Conservation (phyloP, 768 basidiomycete genomes). For the Mycena leptocephala region DNA sequence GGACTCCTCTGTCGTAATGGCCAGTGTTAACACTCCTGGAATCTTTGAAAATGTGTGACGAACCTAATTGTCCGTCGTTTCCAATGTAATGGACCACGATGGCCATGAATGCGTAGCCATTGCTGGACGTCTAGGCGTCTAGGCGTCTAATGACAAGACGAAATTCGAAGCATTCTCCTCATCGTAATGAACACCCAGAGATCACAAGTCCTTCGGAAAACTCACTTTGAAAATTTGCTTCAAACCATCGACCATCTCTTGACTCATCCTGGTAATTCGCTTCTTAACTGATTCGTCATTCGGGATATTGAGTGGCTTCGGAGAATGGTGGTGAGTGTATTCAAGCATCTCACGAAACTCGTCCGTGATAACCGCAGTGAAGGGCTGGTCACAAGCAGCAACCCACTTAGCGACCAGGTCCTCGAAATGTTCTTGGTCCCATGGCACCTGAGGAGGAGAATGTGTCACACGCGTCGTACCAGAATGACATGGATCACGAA, state of each 20-base stretch:
- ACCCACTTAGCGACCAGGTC: constrained; percentile 13
- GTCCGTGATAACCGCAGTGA: neutral
- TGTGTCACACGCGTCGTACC: no score
- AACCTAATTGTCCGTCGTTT: constrained; percentile 42
- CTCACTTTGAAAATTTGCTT: constrained; percentile 1
- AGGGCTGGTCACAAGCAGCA: constrained; percentile 16
- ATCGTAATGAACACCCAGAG: no score
- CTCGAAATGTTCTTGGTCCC: constrained; percentile 21
- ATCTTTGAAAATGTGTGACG: neutral
- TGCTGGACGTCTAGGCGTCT: constrained; percentile 50
- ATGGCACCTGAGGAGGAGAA: constrained; percentile 16
- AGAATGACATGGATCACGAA: no score
- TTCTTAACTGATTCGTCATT: neutral
- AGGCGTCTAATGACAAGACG: constrained; percentile 42
- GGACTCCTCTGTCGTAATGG: constrained; percentile 55
- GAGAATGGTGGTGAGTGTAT: neutral
- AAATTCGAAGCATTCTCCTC: constrained; percentile 20
- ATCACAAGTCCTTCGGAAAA: neutral
- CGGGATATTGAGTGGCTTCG: constrained; percentile 1
- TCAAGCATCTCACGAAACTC: no score
- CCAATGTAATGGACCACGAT: constrained; percentile 48
- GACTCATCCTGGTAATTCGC: neutral
- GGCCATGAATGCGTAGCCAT: constrained; percentile 47
- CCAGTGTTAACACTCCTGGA: no score
- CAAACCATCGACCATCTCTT: neutral